Conservation (phyloP, 768 basidiomycete species). For the Boletus sp. region DNA sequence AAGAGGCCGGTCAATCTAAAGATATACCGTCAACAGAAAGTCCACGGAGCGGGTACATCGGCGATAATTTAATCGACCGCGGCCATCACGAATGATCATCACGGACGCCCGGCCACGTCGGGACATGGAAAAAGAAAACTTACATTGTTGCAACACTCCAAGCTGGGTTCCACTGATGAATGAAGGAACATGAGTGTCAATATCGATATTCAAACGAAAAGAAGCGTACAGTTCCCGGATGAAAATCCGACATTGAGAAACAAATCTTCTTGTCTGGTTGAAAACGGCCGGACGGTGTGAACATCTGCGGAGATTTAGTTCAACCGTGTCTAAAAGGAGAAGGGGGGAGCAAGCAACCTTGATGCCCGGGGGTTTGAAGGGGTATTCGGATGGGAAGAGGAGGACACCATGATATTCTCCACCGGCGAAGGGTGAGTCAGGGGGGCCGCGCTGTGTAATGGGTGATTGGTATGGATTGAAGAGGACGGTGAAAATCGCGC, state of each 20-base stretch:
- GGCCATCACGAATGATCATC: constrained; percentile 9
- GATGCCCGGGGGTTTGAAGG: constrained; percentile 95
- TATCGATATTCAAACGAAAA: not conserved
- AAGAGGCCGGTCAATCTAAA: constrained; percentile 85
- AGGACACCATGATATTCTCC: constrained; percentile 95
- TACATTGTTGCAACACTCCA: constrained; percentile 96
- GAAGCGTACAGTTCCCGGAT: constrained; percentile 74
- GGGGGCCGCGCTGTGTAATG: constrained; percentile 74
- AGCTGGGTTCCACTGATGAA: constrained; percentile 87
- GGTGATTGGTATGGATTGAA: constrained; percentile 5
- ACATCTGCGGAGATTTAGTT: constrained; percentile 56
- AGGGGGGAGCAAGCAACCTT: constrained; percentile 53
- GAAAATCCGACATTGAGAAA: constrained; percentile 97
- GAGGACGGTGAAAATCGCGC: constrained; percentile 24
- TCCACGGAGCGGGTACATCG: not conserved
- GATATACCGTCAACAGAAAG: constrained; percentile 9
- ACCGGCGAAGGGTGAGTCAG: constrained; percentile 85
- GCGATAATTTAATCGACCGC: constrained; percentile 14
- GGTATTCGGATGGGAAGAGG: constrained; percentile 91
- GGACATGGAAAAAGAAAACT: constrained; percentile 30
- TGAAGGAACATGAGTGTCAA: constrained; percentile 1
- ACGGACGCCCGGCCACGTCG: constrained; percentile 5
- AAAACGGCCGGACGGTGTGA: constrained; percentile 87
- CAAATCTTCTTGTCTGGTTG: constrained; percentile 94
- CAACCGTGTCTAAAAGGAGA: constrained; percentile 3